A percentile compares a stretch with the other conserved stretches of the same genome.
Conservation (phyloP, 2,329 filamentous ascomycete species). For the Gremmenia infestans region DNA sequence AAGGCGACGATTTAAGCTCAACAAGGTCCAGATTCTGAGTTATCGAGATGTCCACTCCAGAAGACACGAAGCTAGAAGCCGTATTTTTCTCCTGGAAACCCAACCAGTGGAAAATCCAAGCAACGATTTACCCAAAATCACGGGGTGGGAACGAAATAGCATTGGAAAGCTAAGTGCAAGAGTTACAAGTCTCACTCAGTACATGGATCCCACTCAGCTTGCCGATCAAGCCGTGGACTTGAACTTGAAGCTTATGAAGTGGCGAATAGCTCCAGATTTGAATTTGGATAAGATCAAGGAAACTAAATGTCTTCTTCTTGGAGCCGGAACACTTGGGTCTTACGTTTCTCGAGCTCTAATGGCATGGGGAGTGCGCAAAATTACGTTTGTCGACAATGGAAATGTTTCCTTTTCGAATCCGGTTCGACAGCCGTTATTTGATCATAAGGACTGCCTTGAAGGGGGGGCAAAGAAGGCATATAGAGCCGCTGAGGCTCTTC, state of each 20-base stretch:
- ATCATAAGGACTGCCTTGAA: constrained; percentile 80
- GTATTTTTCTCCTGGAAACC: constrained; percentile 55
- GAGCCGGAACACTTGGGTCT: constrained; percentile 87
- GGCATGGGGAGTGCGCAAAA: constrained; percentile 92
- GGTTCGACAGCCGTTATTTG: constrained; percentile 88
- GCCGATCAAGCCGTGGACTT: constrained; percentile 94
- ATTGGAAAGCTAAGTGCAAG: constrained; percentile 73
- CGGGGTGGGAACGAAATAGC: constrained; percentile 87
- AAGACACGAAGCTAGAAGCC: constrained; percentile 75
- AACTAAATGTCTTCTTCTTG: constrained; percentile 84
- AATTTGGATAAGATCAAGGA: constrained; percentile 85
- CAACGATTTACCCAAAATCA: constrained; percentile 73
- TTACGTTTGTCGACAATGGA: constrained; percentile 94
- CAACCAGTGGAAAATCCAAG: constrained; percentile 23
- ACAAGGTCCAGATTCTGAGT: constrained; percentile 77
- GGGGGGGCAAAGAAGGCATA: constrained; percentile 81
- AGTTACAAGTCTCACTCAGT: constrained; percentile 78
- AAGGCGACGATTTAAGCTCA: constrained; percentile 72
- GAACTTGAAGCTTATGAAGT: constrained; percentile 98
- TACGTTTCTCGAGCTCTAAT: constrained; percentile 90
- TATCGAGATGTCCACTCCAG: constrained; percentile 79
- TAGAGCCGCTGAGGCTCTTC: constrained; percentile 73
- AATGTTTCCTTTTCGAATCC: constrained; percentile 94
- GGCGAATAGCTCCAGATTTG: constrained; percentile 86
- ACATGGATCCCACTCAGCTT: constrained; percentile 83